Base-by-base conservation (phyloP, 768 basidiomycete genomes). In the Kwoniella pini region DNA sequence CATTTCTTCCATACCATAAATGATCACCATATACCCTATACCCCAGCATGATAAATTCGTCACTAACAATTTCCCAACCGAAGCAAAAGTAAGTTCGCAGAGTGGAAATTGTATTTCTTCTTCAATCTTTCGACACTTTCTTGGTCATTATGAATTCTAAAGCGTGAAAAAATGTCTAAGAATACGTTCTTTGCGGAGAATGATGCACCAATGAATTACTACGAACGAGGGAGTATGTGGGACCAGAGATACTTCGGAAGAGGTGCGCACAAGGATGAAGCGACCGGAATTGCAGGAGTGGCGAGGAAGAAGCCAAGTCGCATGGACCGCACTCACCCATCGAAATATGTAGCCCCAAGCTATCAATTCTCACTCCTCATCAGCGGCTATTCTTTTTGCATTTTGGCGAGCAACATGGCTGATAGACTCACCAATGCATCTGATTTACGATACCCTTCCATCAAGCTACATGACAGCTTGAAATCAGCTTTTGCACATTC, bases 381-480 rank as follows among this genome's bases (percentile, higher is more conserved):
- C n/a, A n/a, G n/a, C n/a, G n/a, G n/a, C n/a, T n/a, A n/a, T n/a
- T n/a, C n/a, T n/a, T n/a, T n/a, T n/a, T n/a, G n/a, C n/a, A n/a
- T n/a, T n/a, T n/a, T n/a, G 4, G 12, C 11, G 26, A 19, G 17
- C 2, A 3, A 17, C 4, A 43, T 9, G 33, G 33, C 11, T 19
- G 11, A 19, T 40, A 3, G 31, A 64, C 67, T 49, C 52, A 71
- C 64, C 53, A 75, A 43, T 12, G 73, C 73, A 57, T 75, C 73
- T 10, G 73, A 75, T 67, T 78, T 78, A 24, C 77, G 69, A 61
- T 78, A 78, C 39, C 77, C 77, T 45, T 78, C 77, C 65, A 76
- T 68, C 59, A 76, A 48, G 44, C 67, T 62, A 39, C 6, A 12
- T 60, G 62, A 27, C 56, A 27, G 45, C 2, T 21, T 26, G 53